These are phyloP conservation scores for Zea mays DNA, from an alignment of 176 grass and related monocot species.

Conservation along the genomic window DNA sequence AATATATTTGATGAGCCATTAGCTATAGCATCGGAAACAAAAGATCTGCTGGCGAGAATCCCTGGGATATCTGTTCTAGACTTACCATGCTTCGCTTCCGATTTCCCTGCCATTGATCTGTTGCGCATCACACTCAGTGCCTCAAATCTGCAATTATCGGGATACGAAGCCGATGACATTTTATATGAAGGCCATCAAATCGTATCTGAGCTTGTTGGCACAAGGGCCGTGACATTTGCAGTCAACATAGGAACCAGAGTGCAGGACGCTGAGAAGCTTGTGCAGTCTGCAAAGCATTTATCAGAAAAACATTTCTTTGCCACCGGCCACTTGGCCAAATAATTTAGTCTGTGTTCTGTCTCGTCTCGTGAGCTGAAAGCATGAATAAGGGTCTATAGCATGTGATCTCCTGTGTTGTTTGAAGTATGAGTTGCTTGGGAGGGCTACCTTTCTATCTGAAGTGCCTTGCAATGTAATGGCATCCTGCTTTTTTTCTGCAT, in stretches of 20 bases:
- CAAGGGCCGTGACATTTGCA: too few relatives aligned
- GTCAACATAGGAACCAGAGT: too few relatives aligned
- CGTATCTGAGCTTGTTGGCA: too few relatives aligned
- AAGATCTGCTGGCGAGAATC: conserved; percentile 38
- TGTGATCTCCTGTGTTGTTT: too few relatives aligned
- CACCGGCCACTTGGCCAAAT: conserved; percentile 31
- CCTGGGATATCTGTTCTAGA: too few relatives aligned
- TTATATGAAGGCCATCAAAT: too few relatives aligned
- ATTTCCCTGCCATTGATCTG: conserved; percentile 68
- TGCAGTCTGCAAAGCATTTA: conserved; percentile 40
- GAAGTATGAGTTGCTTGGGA: conserved; percentile 35
- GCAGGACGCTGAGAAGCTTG: conserved; percentile 67
- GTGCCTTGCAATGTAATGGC: conserved; percentile 41
- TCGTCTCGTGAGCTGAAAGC: conserved; percentile 2
- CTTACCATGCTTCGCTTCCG: conserved; percentile 52
- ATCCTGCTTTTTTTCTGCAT: conserved; percentile 24
- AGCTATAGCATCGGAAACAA: conserved; percentile 50
- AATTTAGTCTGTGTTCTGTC: conserved; percentile 23
- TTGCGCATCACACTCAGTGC: conserved; percentile 60
- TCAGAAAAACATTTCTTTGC: conserved; percentile 52
- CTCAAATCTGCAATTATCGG: conserved; percentile 53
- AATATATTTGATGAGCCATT: conserved; percentile 51
- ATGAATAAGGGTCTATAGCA: conserved; percentile 12
- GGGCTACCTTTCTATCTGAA: too few relatives aligned
- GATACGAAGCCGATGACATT: conserved; percentile 53